Percentiles rank a stretch among this genome's conserved stretches.
phyloP scores from a whole-genome alignment of 352 stramenopile genomes.

The Phytophthora cajani region DNA sequence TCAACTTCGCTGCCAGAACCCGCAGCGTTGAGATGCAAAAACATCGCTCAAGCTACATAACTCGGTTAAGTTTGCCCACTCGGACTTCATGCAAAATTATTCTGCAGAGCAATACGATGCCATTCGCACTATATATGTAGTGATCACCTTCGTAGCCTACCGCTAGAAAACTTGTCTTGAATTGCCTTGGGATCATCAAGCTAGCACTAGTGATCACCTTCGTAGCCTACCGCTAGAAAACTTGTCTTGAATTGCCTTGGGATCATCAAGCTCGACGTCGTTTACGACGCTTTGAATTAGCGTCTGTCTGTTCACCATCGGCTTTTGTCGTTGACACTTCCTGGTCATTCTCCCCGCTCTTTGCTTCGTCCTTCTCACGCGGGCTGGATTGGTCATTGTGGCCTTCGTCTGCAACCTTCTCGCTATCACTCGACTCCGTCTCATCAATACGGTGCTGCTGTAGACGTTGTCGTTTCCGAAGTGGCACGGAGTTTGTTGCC shows the following conservation, averaged over 20 bases:
- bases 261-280: slow-evolving; percentile 15
- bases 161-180: background rate
- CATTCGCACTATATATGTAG: slow-evolving; percentile 10
- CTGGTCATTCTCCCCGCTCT: slow-evolving; percentile 16
- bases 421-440: background rate
- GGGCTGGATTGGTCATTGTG: slow-evolving; percentile 2
- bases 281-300: slow-evolving; percentile 23
- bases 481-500: background rate
- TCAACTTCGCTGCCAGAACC: slow-evolving; percentile 91
- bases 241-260: background rate
- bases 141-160: background rate
- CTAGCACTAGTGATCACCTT: slow-evolving; percentile 3
- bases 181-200: slow-evolving; percentile 2
- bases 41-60: slow-evolving; percentile 55
- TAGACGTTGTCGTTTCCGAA: slow-evolving; percentile 25
- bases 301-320: slow-evolving; percentile 35
- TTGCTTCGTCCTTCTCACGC: slow-evolving; percentile 17
- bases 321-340: slow-evolving; percentile 6
- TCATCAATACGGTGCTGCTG: slow-evolving; percentile 13
- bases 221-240: background rate
- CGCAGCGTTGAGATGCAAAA: slow-evolving; percentile 92
- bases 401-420: background rate
- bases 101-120: slow-evolving; percentile 26
- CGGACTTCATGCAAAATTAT: slow-evolving; percentile 13
- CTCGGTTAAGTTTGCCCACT: background rate